Conservation (phyloP, 345 rosid genomes). For the Citrus mangshanensis region DNA sequence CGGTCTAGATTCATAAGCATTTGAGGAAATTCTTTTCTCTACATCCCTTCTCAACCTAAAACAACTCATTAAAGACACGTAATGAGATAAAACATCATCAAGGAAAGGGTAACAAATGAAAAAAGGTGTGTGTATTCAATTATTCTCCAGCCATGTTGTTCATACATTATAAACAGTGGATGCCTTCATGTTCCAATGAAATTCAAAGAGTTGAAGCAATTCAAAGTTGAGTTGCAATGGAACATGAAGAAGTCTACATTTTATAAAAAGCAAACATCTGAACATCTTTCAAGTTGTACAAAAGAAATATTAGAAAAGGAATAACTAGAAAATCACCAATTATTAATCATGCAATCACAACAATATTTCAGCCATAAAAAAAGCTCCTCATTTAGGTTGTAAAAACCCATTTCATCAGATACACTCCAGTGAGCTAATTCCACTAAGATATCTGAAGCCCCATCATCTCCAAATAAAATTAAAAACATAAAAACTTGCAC, state of each 20-base stretch:
- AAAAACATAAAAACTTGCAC: neutral
- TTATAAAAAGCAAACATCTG: neutral
- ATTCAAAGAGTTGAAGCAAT: neutral
- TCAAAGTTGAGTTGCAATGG: neutral
- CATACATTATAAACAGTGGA: neutral
- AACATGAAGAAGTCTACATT: neutral
- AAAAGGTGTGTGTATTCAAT: neutral
- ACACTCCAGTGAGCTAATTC: slow-evolving; percentile 2
- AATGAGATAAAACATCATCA: slow-evolving; percentile 1
- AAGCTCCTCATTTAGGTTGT: neutral
- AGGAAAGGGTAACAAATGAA: neutral
- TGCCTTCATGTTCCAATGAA: neutral
- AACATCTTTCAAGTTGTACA: neutral
- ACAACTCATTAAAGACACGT: neutral
- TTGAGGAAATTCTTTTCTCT: slow-evolving; percentile 31
- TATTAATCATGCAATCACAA: neutral
- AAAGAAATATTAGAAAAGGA: neutral
- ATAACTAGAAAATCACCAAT: neutral
- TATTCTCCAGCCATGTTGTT: neutral
- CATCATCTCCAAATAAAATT: neutral
- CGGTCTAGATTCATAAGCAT: slow-evolving; percentile 39
- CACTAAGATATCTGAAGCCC: neutral
- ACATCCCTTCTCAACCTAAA: slow-evolving; percentile 43
- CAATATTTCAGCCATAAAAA: neutral
- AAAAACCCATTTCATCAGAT: slow-evolving; percentile 3